A percentile compares a stretch with the other conserved stretches of the same genome.
Evolutionary conservation across 768 basidiomycete species (phyloP).

Genomic region (Serendipita indica): DNA sequence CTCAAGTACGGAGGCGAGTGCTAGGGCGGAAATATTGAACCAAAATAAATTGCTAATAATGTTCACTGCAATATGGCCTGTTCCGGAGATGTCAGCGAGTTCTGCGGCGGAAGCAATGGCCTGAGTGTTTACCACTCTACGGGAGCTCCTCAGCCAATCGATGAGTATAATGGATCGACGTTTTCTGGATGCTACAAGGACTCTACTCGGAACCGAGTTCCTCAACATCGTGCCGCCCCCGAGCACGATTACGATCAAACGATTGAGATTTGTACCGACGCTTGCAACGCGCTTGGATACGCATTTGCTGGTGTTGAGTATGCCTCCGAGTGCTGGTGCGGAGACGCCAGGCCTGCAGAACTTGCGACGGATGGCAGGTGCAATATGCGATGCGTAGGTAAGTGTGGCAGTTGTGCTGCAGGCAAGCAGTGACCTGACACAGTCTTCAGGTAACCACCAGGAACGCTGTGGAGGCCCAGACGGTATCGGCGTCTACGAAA

Average conservation of each 20-base stretch:
- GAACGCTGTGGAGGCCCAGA: too few relatives aligned
- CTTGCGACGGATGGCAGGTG: background rate
- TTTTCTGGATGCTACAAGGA: background rate
- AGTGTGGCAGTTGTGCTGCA: background rate
- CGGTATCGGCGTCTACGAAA: too few relatives aligned
- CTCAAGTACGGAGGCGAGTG: conserved; percentile 9
- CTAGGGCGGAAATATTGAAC: conserved; percentile 10
- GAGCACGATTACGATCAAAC: background rate
- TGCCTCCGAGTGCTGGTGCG: conserved; percentile 8
- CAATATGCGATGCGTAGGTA: conserved; percentile 9
- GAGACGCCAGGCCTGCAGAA: background rate
- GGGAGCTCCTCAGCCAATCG: background rate
- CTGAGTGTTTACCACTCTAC: background rate
- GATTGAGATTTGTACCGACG: background rate
- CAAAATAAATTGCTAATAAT: background rate
- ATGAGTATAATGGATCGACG: background rate
- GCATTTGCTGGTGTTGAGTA: conserved; percentile 3
- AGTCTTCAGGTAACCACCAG: too few relatives aligned
- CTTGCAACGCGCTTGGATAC: background rate
- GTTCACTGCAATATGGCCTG: background rate
- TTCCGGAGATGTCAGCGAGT: background rate
- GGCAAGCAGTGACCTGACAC: too few relatives aligned
- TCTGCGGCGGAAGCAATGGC: background rate
- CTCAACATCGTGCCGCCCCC: background rate
- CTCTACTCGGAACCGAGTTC: background rate